Evolutionary conservation across 78 protist species (phyloP), one percentile per base, ranked within the genome.

Genomic region (Mantamonas sphyraenae): DNA sequence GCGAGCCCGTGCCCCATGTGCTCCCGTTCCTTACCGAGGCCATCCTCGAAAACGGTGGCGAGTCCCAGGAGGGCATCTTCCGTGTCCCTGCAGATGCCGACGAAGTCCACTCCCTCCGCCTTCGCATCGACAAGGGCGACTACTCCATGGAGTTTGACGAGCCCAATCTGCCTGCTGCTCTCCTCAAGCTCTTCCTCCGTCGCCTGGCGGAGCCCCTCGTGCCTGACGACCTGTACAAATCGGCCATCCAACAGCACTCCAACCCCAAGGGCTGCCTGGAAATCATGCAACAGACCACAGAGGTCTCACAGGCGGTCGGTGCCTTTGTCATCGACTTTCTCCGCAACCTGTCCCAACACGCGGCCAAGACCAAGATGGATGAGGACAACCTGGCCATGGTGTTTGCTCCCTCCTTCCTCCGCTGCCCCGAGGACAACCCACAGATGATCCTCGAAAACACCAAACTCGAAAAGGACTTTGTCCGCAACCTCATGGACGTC

Each of bases 131-230:
- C 30, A 63, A 56, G 34, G 84, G 84, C 62, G 66, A 67, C 33
- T 79, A 76, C 37, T 42, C 9, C 8, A 17, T 66, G 3, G 57
- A 34, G 0, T 71, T 74, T 9, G 35, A 28, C 37, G 51, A 33
- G 34, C 64, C 67, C n/a, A 71, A 79, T 47, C 28, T 58, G 2
- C 35, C 67, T 0, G 58, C 84, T 3, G 67, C 77, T 5, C 40
- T 67, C 26, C 38, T 79, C 22, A 79, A 79, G 42, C 28, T 58
- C 24, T 79, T 71, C 73, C n/a, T 79, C 16, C 60, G 84, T 10
- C 79, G 74, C 26, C 73, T 79, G 43, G 72, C 76, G 16, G 71
- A 68, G n/a, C 76, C 84, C n/a, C 51, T 79, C 34, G 65, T 79
- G 5, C 80, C 80, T 26, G 69, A 67, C 26, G 14, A 14, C n/a